Evolutionary conservation across 2,329 filamentous ascomycete species (phyloP).

Genomic region (Remersonia thermophila): DNA sequence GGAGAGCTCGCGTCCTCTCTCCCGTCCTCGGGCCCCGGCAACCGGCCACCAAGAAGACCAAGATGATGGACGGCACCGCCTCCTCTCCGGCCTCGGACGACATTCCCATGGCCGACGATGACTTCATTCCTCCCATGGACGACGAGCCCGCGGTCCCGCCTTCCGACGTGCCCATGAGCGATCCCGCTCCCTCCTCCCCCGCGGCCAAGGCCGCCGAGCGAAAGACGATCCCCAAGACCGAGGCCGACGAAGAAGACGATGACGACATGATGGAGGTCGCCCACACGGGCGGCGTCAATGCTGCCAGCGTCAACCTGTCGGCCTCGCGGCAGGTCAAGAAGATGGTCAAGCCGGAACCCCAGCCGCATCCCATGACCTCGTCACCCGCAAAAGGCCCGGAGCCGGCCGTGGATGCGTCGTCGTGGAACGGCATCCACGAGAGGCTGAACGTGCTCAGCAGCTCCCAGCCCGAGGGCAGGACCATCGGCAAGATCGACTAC

Average conservation of each 20-base stretch:
- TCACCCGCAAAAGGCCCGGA: constrained; percentile 55
- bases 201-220: constrained; percentile 66
- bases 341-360: constrained; percentile 51
- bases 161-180: constrained; percentile 52
- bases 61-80: constrained; percentile 37
- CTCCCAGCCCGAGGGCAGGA: constrained; percentile 48
- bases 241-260: constrained; percentile 48
- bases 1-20: constrained; percentile 69
- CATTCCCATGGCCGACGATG: constrained; percentile 34
- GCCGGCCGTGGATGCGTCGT: constrained; percentile 59
- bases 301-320: constrained; percentile 70
- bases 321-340: constrained; percentile 70
- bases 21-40: constrained; percentile 49
- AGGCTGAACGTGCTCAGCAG: constrained; percentile 78
- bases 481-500: constrained; percentile 68
- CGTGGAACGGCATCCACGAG: constrained; percentile 79
- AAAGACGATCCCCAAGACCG: constrained; percentile 43
- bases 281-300: constrained; percentile 56
- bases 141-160: constrained; percentile 39
- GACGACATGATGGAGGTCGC: constrained; percentile 83
- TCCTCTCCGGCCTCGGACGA: constrained; percentile 40
- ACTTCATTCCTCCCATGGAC: constrained; percentile 43
- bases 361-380: constrained; percentile 62
- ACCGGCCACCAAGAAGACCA: constrained; percentile 44
- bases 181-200: constrained; percentile 77